phyloP scores from a whole-genome alignment of 495 filamentous ascomycete species.

The Endocarpon pusillum region DNA sequence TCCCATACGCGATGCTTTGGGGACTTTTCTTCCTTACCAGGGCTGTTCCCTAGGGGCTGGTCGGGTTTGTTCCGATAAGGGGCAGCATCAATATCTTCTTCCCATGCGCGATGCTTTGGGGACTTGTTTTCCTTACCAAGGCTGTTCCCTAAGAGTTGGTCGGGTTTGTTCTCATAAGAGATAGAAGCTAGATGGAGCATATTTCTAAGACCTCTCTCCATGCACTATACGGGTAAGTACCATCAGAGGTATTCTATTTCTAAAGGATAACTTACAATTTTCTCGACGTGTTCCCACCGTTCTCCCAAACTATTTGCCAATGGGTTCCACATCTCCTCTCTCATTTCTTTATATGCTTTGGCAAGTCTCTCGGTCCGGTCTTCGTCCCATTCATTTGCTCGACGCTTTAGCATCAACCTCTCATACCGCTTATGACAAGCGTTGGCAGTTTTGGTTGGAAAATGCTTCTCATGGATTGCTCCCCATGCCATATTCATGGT shows the following conservation, averaged over 20 bases:
- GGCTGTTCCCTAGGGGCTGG: no score
- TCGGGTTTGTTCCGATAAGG: no score
- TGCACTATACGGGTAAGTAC: not conserved
- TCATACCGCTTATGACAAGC: slow-evolving; percentile 68
- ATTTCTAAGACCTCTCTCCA: not conserved
- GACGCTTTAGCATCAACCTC: slow-evolving; percentile 48
- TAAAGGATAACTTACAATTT: slow-evolving; percentile 35
- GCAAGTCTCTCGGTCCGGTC: slow-evolving; percentile 46
- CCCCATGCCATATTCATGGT: slow-evolving; percentile 53
- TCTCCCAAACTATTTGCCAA: slow-evolving; percentile 45
- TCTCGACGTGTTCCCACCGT: slow-evolving; percentile 53
- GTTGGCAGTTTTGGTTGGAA: slow-evolving; percentile 57
- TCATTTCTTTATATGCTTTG: slow-evolving; percentile 47
- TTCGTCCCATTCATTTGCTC: slow-evolving; percentile 46
- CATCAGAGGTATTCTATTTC: not conserved
- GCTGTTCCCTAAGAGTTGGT: no score
- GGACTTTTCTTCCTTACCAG: no score
- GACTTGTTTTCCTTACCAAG: no score
- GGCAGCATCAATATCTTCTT: no score
- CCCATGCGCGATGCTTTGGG: no score
- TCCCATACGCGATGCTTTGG: no score
- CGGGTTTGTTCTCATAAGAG: no score
- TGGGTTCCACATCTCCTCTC: slow-evolving; percentile 54
- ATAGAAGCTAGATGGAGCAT: not conserved
- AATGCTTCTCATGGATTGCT: slow-evolving; percentile 48